A percentile compares a stretch with the other conserved stretches of the same genome.
These are phyloP conservation scores for Lentithecium fluviatile DNA, from an alignment of 495 filamentous ascomycete species.

Conservation along the genomic window DNA sequence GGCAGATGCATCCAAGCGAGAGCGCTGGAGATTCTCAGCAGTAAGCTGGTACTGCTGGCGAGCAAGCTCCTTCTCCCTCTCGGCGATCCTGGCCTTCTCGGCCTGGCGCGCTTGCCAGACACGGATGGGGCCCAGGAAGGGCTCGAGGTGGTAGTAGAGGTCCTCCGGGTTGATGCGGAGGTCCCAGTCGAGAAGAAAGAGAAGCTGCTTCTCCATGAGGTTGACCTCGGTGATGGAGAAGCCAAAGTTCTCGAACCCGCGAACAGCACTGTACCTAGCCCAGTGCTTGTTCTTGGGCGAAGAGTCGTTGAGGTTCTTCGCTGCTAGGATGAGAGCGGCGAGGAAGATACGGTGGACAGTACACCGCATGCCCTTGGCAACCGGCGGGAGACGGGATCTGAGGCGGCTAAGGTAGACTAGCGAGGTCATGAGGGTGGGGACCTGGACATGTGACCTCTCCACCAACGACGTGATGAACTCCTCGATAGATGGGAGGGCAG, in stretches of 20 bases:
- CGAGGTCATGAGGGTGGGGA: constrained; percentile 93
- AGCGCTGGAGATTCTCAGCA: constrained; percentile 36
- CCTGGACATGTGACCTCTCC: constrained; percentile 90
- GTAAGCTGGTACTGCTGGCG: constrained; percentile 35
- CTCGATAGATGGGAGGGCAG: constrained; percentile 73
- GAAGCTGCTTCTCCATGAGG: constrained; percentile 96
- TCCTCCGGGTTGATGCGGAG: constrained; percentile 79
- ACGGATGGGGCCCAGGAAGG: constrained; percentile 84
- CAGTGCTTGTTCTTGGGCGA: constrained; percentile 99
- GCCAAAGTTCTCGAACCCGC: constrained; percentile 76
- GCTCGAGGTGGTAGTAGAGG: constrained; percentile 81
- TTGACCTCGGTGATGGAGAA: constrained; percentile 95
- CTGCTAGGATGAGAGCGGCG: constrained; percentile 73
- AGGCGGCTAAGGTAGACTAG: constrained; percentile 89
- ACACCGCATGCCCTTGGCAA: constrained; percentile 95
- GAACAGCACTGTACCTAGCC: constrained; percentile 82
- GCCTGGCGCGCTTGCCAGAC: constrained; percentile 41
- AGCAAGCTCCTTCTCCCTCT: constrained; percentile 48
- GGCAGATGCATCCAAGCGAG: constrained; percentile 28
- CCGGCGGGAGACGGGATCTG: constrained; percentile 77
- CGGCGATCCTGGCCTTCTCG: constrained; percentile 46
- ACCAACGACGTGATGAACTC: constrained; percentile 89
- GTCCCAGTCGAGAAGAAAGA: constrained; percentile 93
- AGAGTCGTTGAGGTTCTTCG: constrained; percentile 82
- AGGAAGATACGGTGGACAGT: constrained; percentile 90